Percentiles rank a stretch among this genome's conserved stretches.
phyloP scores from a whole-genome alignment of 2,329 filamentous ascomycete genomes.

The Akanthomyces muscarius region DNA sequence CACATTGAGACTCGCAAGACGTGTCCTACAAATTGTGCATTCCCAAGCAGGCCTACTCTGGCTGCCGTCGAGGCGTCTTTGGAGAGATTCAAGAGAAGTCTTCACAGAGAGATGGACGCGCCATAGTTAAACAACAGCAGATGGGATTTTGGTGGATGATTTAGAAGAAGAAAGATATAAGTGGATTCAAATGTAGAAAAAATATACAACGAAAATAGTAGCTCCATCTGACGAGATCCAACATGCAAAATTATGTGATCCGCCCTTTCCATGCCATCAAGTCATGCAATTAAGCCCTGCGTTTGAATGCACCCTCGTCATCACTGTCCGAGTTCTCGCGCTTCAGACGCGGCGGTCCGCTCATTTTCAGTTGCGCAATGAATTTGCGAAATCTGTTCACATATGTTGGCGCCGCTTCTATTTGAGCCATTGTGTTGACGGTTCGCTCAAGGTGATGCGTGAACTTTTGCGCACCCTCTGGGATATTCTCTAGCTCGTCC shows the following conservation, averaged over 20 bases:
- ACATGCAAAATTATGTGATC: too few species aligned
- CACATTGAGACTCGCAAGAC: conserved; percentile 29
- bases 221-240: too few species aligned
- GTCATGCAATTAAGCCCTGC: conserved; percentile 13
- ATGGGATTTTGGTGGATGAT: too few species aligned
- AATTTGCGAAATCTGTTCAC: conserved; percentile 33
- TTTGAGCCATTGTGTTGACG: conserved; percentile 30
- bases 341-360: conserved; percentile 30
- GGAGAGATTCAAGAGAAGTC: neutral
- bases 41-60: neutral
- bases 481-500: conserved; percentile 40
- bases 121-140: too few species aligned
- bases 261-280: neutral
- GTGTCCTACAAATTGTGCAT: neutral
- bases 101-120: neutral
- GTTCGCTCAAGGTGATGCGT: conserved; percentile 35
- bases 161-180: conserved; percentile 25
- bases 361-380: conserved; percentile 29
- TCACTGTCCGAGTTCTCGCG: conserved; percentile 24
- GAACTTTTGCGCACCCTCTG: conserved; percentile 42
- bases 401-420: conserved; percentile 34
- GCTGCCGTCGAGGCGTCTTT: neutral
- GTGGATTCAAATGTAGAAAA: too few species aligned
- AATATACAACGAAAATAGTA: too few species aligned
- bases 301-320: conserved; percentile 23